Evolutionary conservation across 2,329 filamentous ascomycete genomes (phyloP).

Genomic region (Diaporthe batatas): DNA sequence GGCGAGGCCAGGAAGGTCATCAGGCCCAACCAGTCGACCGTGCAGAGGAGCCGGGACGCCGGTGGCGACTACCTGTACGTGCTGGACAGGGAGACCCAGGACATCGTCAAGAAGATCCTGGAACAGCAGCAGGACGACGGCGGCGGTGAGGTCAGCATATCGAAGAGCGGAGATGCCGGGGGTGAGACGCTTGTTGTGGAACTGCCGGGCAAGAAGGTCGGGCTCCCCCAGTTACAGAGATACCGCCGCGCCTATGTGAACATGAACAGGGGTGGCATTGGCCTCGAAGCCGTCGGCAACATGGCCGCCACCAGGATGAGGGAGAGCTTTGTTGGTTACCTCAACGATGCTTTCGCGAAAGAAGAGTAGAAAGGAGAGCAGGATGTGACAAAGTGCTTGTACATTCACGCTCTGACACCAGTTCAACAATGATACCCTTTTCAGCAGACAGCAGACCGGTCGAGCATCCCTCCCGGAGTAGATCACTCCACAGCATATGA

Average conservation of each 20-base stretch:
- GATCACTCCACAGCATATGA: background rate
- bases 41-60: constrained; percentile 73
- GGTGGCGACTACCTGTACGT: constrained; percentile 83
- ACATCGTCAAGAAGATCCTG: constrained; percentile 77
- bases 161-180: constrained; percentile 49
- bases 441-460: background rate
- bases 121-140: constrained; percentile 78
- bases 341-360: constrained; percentile 75
- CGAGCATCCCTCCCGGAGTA: background rate
- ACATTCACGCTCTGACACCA: constrained; percentile 14
- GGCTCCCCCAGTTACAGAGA: constrained; percentile 82
- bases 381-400: constrained; percentile 39
- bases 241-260: constrained; percentile 82
- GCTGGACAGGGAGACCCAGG: constrained; percentile 83
- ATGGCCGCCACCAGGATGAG: constrained; percentile 68
- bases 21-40: constrained; percentile 81
- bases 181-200: constrained; percentile 69
- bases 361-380: constrained; percentile 67
- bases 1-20: constrained; percentile 74
- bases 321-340: constrained; percentile 75
- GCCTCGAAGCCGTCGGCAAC: constrained; percentile 66
- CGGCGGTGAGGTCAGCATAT: constrained; percentile 68
- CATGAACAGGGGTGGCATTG: constrained; percentile 79
- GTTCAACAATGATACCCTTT: constrained; percentile 39
- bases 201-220: constrained; percentile 75